Evolutionary conservation across 306 rosid genomes (phyloP).

Genomic region (Prunus fruticosa): DNA sequence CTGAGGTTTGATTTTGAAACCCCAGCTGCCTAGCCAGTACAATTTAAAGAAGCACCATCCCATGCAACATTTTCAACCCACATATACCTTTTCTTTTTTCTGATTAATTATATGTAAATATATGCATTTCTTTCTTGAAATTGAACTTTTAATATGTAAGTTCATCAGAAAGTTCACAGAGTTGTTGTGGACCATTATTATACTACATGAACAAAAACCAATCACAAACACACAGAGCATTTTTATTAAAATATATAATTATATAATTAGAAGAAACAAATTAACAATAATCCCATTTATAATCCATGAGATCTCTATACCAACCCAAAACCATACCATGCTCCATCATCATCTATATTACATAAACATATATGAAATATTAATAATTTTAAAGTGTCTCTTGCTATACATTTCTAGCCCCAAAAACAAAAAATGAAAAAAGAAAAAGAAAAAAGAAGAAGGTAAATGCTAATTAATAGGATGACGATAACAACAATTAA

Average conservation of each 20-base stretch:
- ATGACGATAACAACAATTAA: conserved; percentile 34
- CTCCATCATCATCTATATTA: conserved; percentile 28
- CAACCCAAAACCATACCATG: conserved; percentile 20
- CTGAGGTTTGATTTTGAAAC: neutral
- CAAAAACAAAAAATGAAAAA: neutral
- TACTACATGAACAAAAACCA: neutral
- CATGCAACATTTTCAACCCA: neutral
- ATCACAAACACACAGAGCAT: neutral
- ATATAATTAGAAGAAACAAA: neutral
- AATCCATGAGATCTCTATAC: neutral
- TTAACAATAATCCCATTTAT: neutral
- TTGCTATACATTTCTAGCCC: conserved; percentile 72
- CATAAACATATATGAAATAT: conserved; percentile 41
- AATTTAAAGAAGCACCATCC: conserved; percentile 32
- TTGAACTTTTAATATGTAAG: neutral
- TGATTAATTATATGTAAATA: too few species aligned
- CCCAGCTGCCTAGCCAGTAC: neutral
- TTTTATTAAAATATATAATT: neutral
- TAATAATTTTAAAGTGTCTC: conserved; percentile 31
- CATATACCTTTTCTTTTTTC: conserved; percentile 3
- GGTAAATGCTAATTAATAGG: conserved; percentile 29
- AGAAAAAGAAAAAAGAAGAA: neutral
- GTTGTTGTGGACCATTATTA: neutral
- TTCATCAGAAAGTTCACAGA: neutral
- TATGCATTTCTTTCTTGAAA: conserved; percentile 4